Evolutionary conservation across 352 stramenopile species (phyloP).

Genomic region (Aphanomyces invadans): DNA sequence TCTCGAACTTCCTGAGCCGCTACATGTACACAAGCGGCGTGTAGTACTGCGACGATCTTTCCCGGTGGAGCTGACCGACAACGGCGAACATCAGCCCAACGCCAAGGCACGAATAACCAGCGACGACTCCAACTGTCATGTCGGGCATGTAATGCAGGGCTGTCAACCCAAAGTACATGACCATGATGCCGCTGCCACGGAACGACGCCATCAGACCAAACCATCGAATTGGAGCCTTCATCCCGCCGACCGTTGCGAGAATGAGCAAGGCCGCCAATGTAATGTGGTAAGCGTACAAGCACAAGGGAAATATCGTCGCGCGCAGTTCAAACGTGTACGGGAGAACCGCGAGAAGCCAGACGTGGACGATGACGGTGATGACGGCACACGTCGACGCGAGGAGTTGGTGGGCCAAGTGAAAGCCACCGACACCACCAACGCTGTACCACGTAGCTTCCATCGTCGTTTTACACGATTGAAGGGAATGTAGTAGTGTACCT

Average conservation of each 20-base stretch:
- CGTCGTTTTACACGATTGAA: neutral
- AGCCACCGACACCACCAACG: neutral
- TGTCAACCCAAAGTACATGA: neutral
- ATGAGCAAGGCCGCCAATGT: neutral
- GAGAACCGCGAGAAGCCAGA: neutral
- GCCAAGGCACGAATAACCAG: neutral
- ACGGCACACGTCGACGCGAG: neutral
- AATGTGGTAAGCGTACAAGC: neutral
- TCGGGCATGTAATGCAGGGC: neutral
- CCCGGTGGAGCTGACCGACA: neutral
- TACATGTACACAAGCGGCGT: neutral
- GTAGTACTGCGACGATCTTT: neutral
- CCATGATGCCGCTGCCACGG: constrained; percentile 4
- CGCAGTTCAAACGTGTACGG: neutral
- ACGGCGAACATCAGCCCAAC: neutral
- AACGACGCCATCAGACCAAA: constrained; percentile 1
- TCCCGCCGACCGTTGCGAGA: neutral
- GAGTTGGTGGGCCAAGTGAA: constrained; percentile 10
- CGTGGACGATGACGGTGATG: neutral
- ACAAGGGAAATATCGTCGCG: neutral
- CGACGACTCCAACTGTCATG: constrained; percentile 2
- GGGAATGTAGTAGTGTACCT: neutral
- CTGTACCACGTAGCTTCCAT: constrained; percentile 11
- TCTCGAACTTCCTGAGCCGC: too few species aligned
- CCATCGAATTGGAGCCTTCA: neutral